Conservation (phyloP, 495 filamentous ascomycete species). For the Penicillium dipodomyicola region DNA sequence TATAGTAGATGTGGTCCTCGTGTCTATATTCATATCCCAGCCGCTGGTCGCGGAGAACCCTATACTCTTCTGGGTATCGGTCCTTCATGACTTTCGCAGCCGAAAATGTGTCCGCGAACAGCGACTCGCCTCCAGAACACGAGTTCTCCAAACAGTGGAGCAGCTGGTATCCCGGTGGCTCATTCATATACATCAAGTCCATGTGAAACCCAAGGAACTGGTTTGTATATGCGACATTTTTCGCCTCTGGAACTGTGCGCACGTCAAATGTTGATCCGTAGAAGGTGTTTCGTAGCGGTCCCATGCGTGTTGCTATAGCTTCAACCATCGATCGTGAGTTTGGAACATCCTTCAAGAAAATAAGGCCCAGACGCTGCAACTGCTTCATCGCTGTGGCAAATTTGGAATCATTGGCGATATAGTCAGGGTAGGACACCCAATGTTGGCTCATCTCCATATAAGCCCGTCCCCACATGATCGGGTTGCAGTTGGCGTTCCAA, state of each 20-base stretch:
- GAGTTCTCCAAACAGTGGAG: slow-evolving; percentile 81
- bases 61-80: slow-evolving; percentile 23
- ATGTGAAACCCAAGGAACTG: slow-evolving; percentile 80
- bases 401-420: slow-evolving; percentile 54
- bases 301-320: slow-evolving; percentile 67
- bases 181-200: slow-evolving; percentile 84
- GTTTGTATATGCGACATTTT: slow-evolving; percentile 89
- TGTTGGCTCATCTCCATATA: slow-evolving; percentile 29
- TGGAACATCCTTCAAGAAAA: slow-evolving; percentile 73
- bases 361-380: slow-evolving; percentile 59
- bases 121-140: slow-evolving; percentile 71
- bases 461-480: slow-evolving; percentile 35
- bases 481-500: background rate
- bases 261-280: slow-evolving; percentile 93
- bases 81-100: slow-evolving; percentile 53
- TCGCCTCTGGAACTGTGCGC: slow-evolving; percentile 66
- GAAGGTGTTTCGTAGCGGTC: slow-evolving; percentile 74
- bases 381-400: slow-evolving; percentile 54
- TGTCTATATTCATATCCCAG: slow-evolving; percentile 68
- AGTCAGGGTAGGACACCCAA: slow-evolving; percentile 65
- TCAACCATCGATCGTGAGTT: slow-evolving; percentile 60
- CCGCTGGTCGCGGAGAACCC: slow-evolving; percentile 39
- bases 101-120: slow-evolving; percentile 71
- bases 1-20: slow-evolving; percentile 59
- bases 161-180: slow-evolving; percentile 76